Conservation (phyloP, 331 rosid species). For the Stylosanthes scabra region DNA sequence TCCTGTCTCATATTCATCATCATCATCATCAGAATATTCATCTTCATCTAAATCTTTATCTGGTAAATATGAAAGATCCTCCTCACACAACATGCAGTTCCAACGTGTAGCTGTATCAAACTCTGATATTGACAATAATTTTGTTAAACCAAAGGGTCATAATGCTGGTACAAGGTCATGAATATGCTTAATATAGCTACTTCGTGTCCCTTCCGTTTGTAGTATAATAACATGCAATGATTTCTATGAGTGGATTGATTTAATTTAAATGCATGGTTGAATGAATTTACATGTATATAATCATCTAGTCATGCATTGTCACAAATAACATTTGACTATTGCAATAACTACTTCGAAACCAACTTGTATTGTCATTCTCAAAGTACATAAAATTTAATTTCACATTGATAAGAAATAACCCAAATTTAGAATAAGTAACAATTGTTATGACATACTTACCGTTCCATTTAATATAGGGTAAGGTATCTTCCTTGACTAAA, state of each 20-base stretch:
- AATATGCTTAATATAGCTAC: too few relatives aligned
- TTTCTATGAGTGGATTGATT: background rate
- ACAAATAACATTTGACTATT: too few relatives aligned
- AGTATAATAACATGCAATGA: background rate
- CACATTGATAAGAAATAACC: background rate
- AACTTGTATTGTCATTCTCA: background rate
- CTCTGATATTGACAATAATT: conserved; percentile 18
- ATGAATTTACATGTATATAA: too few relatives aligned
- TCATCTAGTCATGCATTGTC: too few relatives aligned
- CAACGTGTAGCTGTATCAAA: background rate
- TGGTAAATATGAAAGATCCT: conserved; percentile 17
- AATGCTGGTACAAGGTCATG: background rate
- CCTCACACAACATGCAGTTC: conserved; percentile 30
- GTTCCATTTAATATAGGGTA: conserved; percentile 11
- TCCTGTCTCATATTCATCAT: background rate
- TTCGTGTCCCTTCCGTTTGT: background rate
- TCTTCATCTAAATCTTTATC: background rate
- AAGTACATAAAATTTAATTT: background rate
- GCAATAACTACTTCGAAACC: background rate
- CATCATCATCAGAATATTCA: background rate
- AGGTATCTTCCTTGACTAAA: background rate
- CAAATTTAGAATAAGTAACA: background rate
- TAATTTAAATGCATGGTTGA: too few relatives aligned
- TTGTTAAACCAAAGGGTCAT: background rate
- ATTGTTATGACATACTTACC: conserved; percentile 17